Conservation (phyloP, 2,329 filamentous ascomycete species). For the Colletotrichum graminicola region DNA sequence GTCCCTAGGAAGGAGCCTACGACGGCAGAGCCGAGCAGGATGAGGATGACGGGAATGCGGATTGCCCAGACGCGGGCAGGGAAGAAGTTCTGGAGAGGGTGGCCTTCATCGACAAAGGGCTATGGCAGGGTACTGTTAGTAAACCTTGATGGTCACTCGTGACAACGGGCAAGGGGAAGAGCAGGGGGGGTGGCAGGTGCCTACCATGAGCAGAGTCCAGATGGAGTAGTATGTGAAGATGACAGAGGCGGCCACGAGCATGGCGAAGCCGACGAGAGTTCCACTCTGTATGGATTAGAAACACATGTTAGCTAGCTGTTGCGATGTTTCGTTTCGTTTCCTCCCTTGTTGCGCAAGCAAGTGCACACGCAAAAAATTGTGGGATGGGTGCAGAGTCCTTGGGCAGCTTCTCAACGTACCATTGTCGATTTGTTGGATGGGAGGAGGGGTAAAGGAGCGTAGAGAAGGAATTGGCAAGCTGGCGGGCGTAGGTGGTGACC, state of each 20-base stretch:
- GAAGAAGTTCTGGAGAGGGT: constrained; percentile 94
- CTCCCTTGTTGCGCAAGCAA: constrained; percentile 29
- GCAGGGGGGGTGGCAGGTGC: constrained; percentile 43
- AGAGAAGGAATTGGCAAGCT: constrained; percentile 13
- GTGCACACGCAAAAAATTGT: neutral
- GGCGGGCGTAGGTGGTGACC: neutral
- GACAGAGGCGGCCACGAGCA: constrained; percentile 74
- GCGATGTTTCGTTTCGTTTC: neutral
- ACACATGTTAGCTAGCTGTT: constrained; percentile 24
- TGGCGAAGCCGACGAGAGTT: constrained; percentile 79
- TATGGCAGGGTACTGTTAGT: constrained; percentile 54
- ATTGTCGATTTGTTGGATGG: constrained; percentile 45
- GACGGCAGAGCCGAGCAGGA: constrained; percentile 90
- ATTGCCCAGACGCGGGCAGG: constrained; percentile 98
- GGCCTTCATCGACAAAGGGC: constrained; percentile 97
- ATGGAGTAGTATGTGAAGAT: constrained; percentile 90
- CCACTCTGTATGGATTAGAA: constrained; percentile 76
- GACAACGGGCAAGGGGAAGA: constrained; percentile 14
- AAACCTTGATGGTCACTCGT: constrained; percentile 15
- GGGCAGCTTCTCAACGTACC: constrained; percentile 44
- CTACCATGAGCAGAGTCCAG: constrained; percentile 97
- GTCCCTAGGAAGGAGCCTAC: constrained; percentile 96
- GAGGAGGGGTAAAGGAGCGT: constrained; percentile 25
- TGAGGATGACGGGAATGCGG: constrained; percentile 96
- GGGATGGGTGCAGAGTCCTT: constrained; percentile 1